These are phyloP conservation scores for Malus orientalis DNA, from an alignment of 306 rosid species.

Conservation along the genomic window DNA sequence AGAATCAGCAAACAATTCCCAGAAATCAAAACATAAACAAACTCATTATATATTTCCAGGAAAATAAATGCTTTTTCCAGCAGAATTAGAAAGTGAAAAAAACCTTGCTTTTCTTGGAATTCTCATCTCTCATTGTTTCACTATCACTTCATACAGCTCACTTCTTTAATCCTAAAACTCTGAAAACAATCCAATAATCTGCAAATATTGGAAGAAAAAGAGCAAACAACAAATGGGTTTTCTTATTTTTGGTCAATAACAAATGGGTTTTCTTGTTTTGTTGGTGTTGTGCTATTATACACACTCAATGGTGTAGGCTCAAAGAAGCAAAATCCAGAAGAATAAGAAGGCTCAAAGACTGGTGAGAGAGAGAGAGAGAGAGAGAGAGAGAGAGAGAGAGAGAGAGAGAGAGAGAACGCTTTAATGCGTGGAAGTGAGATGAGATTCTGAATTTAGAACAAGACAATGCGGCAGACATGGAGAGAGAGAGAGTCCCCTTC, in stretches of 20 bases:
- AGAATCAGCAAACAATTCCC: conserved; percentile 37
- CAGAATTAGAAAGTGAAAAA: conserved; percentile 14
- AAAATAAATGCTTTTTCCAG: background rate
- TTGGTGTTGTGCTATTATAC: conserved; percentile 20
- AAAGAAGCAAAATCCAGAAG: conserved; percentile 25
- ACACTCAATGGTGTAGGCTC: conserved; percentile 22
- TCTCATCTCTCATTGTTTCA: conserved; percentile 82
- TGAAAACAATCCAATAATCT: background rate
- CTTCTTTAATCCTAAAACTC: conserved; percentile 3
- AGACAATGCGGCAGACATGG: conserved; percentile 83
- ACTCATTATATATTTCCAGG: conserved; percentile 15
- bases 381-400: conserved; percentile 30
- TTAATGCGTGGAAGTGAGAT: conserved; percentile 79
- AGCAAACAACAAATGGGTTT: conserved; percentile 21
- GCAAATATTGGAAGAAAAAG: conserved; percentile 7
- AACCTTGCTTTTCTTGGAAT: conserved; percentile 92
- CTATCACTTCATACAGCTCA: conserved; percentile 59
- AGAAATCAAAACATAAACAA: conserved; percentile 16
- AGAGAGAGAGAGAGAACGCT: conserved; percentile 35
- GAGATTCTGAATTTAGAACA: conserved; percentile 69
- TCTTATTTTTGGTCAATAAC: background rate
- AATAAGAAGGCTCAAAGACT: conserved; percentile 38
- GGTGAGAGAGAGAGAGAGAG: conserved; percentile 27
- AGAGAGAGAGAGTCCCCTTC: conserved; percentile 30
- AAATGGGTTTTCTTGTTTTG: conserved; percentile 15